Conservation (phyloP, 2,329 filamentous ascomycete genomes). For the Curvularia sp. region DNA sequence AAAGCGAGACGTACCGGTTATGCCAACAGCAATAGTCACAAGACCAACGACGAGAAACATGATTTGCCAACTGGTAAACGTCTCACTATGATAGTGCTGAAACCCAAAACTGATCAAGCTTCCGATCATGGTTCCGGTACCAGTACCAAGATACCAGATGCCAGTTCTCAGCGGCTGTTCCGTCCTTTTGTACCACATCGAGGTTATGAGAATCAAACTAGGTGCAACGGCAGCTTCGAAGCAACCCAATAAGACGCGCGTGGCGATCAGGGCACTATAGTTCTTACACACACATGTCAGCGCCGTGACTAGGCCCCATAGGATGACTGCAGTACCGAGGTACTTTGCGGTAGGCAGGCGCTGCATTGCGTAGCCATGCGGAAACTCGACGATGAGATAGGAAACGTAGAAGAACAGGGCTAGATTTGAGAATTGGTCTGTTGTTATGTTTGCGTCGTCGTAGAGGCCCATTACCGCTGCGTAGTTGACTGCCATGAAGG, state of each 20-base stretch:
- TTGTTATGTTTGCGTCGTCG: slow-evolving; percentile 48
- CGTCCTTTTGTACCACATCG: slow-evolving; percentile 70
- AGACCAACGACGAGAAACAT: slow-evolving; percentile 68
- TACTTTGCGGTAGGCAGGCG: slow-evolving; percentile 62
- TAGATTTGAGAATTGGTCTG: slow-evolving; percentile 48
- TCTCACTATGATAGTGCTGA: slow-evolving; percentile 59
- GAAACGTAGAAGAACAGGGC: slow-evolving; percentile 50
- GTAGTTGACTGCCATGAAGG: slow-evolving; percentile 43
- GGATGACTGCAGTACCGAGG: slow-evolving; percentile 53
- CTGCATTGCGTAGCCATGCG: slow-evolving; percentile 60
- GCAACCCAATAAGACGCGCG: slow-evolving; percentile 60
- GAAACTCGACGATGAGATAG: slow-evolving; percentile 51
- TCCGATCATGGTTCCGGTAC: slow-evolving; percentile 62
- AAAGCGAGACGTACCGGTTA: slow-evolving; percentile 23
- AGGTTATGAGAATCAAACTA: slow-evolving; percentile 69
- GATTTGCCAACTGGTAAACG: slow-evolving; percentile 68
- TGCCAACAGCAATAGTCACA: slow-evolving; percentile 43
- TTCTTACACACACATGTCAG: slow-evolving; percentile 58
- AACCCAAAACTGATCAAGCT: slow-evolving; percentile 66
- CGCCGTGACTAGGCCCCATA: slow-evolving; percentile 60
- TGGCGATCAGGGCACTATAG: slow-evolving; percentile 59
- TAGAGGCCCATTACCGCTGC: slow-evolving; percentile 54
- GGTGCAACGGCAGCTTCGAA: slow-evolving; percentile 60
- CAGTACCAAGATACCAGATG: slow-evolving; percentile 51
- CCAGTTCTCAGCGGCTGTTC: slow-evolving; percentile 66